Evolutionary conservation across 192 early-diverging fungal genomes (phyloP).

Genomic region (Dispira parvispora): DNA sequence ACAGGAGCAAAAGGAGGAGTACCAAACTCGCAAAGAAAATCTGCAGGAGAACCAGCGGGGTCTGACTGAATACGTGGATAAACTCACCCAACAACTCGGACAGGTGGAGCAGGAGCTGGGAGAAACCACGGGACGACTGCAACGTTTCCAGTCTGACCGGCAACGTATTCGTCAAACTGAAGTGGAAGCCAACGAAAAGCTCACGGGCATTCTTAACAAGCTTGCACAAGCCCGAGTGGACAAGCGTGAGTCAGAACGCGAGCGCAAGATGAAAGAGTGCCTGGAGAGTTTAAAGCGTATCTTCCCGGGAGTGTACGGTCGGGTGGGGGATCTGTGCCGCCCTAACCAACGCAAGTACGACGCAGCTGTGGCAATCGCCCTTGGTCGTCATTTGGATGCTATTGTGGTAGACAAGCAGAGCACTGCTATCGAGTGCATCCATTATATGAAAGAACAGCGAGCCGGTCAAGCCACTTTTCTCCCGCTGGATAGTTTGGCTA

Average conservation of each 20-base stretch:
- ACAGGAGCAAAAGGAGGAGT: slow-evolving; percentile 31
- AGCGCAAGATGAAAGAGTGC: slow-evolving; percentile 56
- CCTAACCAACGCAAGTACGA: slow-evolving; percentile 90
- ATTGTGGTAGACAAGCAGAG: slow-evolving; percentile 85
- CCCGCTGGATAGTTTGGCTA: slow-evolving; percentile 66
- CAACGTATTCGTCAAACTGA: slow-evolving; percentile 38
- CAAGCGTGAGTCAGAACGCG: slow-evolving; percentile 66
- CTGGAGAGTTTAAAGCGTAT: slow-evolving; percentile 65
- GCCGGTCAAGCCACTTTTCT: slow-evolving; percentile 85
- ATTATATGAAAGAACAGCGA: slow-evolving; percentile 84
- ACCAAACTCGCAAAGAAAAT: slow-evolving; percentile 27
- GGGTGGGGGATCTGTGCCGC: slow-evolving; percentile 74
- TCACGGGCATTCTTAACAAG: slow-evolving; percentile 54
- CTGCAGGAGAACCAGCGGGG: slow-evolving; percentile 29
- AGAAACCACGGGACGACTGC: slow-evolving; percentile 36
- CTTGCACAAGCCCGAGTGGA: slow-evolving; percentile 69
- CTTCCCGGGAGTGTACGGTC: slow-evolving; percentile 81
- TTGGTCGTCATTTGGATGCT: slow-evolving; percentile 86
- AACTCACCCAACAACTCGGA: slow-evolving; percentile 14
- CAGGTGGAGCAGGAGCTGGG: slow-evolving; percentile 25
- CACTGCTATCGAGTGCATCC: slow-evolving; percentile 91
- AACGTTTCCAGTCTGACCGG: slow-evolving; percentile 43
- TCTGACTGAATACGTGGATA: slow-evolving; percentile 18
- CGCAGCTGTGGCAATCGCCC: slow-evolving; percentile 61
- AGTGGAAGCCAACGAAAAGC: slow-evolving; percentile 68